These are phyloP conservation scores for Beauveria brongniartii DNA, from an alignment of 2,329 filamentous ascomycete species.

Conservation along the genomic window DNA sequence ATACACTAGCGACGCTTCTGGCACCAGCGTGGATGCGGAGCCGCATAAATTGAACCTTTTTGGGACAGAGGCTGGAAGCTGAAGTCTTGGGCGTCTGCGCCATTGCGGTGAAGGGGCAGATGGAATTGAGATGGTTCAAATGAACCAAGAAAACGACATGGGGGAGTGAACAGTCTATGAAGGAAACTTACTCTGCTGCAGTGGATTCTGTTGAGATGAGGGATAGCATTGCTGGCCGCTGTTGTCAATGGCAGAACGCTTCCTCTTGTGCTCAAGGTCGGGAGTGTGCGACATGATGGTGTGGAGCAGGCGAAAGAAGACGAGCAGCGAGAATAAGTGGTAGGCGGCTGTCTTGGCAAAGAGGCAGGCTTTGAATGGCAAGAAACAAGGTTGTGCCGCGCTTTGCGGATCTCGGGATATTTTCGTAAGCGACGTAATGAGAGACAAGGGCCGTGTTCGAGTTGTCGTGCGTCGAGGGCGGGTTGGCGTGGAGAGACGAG, in stretches of 20 bases:
- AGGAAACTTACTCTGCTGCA: not conserved
- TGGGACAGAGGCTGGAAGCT: slow-evolving; percentile 1
- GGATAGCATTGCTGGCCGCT: slow-evolving; percentile 1
- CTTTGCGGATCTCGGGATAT: slow-evolving; percentile 1
- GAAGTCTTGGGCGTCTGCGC: not conserved
- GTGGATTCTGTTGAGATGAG: not conserved
- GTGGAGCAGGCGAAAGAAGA: not conserved
- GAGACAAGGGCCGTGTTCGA: not conserved
- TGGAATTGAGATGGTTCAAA: not conserved
- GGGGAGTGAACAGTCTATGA: not conserved
- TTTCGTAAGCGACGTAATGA: not conserved
- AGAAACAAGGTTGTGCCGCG: not conserved
- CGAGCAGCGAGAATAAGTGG: not conserved
- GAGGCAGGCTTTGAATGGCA: not conserved
- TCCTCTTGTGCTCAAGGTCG: slow-evolving; percentile 13
- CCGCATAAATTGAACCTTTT: not conserved
- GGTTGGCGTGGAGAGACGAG: not conserved
- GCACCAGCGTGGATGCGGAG: not conserved
- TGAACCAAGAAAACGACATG: not conserved
- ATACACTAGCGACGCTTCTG: not conserved
- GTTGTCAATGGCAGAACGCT: slow-evolving; percentile 7
- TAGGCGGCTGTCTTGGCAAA: not conserved
- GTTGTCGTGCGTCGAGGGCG: not conserved
- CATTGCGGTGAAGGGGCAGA: not conserved
- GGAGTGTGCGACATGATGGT: slow-evolving; percentile 10